Conservation (phyloP, 768 basidiomycete genomes). For the Leucosporidium creatinivorum region DNA sequence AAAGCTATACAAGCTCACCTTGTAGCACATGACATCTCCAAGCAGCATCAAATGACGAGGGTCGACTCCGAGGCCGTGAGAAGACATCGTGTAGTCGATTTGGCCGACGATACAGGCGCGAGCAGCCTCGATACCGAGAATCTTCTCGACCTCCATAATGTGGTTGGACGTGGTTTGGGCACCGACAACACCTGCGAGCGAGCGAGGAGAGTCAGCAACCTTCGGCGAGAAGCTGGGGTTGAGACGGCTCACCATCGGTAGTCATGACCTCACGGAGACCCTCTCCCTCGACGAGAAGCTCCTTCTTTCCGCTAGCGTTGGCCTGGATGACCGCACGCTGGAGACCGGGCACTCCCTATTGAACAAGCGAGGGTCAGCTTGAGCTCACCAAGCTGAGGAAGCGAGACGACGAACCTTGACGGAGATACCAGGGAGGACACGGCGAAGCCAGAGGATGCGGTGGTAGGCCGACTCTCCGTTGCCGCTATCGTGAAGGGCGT, state of each 20-base stretch:
- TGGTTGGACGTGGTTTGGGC: constrained; percentile 90
- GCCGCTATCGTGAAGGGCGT: constrained; percentile 42
- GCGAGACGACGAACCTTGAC: constrained; percentile 59
- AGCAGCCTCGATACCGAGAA: constrained; percentile 93
- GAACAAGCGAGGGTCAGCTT: not conserved
- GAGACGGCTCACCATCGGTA: constrained; percentile 64
- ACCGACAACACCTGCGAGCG: constrained; percentile 70
- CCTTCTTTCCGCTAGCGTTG: constrained; percentile 84
- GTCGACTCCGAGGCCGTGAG: constrained; percentile 97
- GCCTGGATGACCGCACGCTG: constrained; percentile 93
- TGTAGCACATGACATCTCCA: constrained; percentile 97
- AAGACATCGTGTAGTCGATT: constrained; percentile 93
- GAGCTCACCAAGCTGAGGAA: not conserved
- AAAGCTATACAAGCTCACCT: constrained; percentile 51
- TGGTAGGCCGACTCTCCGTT: constrained; percentile 40
- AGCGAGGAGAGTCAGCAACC: not conserved
- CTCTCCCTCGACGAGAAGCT: constrained; percentile 92
- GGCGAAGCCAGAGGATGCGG: constrained; percentile 70
- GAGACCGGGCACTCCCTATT: constrained; percentile 73
- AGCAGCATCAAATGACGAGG: constrained; percentile 97
- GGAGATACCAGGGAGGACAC: constrained; percentile 72
- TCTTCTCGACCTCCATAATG: constrained; percentile 83
- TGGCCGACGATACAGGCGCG: constrained; percentile 90
- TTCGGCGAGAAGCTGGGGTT: not conserved
- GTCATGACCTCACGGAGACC: constrained; percentile 95